A percentile compares a stretch with the other conserved stretches of the same genome.
Evolutionary conservation across 805 yeast genomes (phyloP).

Genomic region (Candida nemodendra): DNA sequence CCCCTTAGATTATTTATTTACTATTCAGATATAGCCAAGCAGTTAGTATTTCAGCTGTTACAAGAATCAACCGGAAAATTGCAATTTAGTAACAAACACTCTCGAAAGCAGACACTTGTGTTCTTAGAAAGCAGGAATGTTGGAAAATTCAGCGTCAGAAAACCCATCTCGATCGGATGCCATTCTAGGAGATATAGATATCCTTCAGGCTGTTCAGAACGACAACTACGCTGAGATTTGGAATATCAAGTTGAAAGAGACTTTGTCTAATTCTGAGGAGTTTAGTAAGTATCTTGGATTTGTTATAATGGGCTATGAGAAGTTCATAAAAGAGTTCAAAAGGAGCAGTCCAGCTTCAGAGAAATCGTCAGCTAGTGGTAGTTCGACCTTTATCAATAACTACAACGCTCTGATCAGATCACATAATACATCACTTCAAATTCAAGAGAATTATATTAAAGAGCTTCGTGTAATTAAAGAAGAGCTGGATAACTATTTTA

Average conservation of each 20-base stretch:
- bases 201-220: constrained; percentile 1
- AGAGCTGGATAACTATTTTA: not conserved
- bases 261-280: not conserved
- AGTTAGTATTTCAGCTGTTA: too few species aligned
- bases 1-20: too few species aligned
- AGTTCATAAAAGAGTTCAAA: not conserved
- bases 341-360: not conserved
- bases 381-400: constrained; percentile 1
- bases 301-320: constrained; percentile 2
- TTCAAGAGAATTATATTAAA: not conserved
- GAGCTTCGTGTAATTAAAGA: constrained; percentile 4
- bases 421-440: constrained; percentile 1
- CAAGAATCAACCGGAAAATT: too few species aligned
- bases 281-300: constrained; percentile 4
- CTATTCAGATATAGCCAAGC: too few species aligned
- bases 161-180: not conserved
- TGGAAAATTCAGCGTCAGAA: too few species aligned
- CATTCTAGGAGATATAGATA: constrained; percentile 1
- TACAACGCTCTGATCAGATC: constrained; percentile 2
- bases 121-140: too few species aligned
- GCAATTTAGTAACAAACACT: too few species aligned
- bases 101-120: too few species aligned
- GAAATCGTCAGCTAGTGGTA: not conserved
- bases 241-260: constrained; percentile 1
- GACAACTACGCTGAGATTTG: constrained; percentile 1